phyloP scores from a whole-genome alignment of 169 alveolate species.

The Ichthyophthirius multifiliis region DNA sequence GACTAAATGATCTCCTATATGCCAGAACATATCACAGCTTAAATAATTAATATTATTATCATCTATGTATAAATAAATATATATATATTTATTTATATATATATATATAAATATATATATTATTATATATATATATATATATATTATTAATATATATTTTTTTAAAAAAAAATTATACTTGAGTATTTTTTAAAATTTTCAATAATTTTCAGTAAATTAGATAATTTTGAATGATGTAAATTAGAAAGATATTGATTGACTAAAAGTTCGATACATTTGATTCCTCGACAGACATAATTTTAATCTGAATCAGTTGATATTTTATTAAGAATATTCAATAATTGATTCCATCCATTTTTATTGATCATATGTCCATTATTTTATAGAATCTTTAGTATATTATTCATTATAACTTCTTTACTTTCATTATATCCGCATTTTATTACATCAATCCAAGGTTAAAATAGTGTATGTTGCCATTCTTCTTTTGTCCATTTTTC shows the following conservation, averaged over 20 bases:
- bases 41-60: slow-evolving; percentile 14
- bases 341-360: slow-evolving; percentile 11
- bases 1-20: slow-evolving; percentile 1
- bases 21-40: slow-evolving; percentile 24
- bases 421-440: neutral
- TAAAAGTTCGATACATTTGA: neutral
- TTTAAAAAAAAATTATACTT: neutral
- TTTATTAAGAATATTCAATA: neutral
- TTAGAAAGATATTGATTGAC: neutral
- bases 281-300: neutral
- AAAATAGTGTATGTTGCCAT: neutral
- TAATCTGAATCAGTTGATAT: slow-evolving; percentile 7
- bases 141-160: neutral
- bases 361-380: slow-evolving; percentile 12
- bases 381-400: slow-evolving; percentile 2
- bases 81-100: neutral
- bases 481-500: slow-evolving; percentile 10
- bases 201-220: neutral
- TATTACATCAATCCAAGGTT: slow-evolving; percentile 1
- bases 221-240: neutral
- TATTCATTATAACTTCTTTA: neutral
- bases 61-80: neutral
- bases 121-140: neutral
- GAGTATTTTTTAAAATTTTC: slow-evolving; percentile 22
- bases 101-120: neutral